These are phyloP conservation scores for Candida glaebosa DNA, from an alignment of 805 yeast genomes.

Conservation along the genomic window DNA sequence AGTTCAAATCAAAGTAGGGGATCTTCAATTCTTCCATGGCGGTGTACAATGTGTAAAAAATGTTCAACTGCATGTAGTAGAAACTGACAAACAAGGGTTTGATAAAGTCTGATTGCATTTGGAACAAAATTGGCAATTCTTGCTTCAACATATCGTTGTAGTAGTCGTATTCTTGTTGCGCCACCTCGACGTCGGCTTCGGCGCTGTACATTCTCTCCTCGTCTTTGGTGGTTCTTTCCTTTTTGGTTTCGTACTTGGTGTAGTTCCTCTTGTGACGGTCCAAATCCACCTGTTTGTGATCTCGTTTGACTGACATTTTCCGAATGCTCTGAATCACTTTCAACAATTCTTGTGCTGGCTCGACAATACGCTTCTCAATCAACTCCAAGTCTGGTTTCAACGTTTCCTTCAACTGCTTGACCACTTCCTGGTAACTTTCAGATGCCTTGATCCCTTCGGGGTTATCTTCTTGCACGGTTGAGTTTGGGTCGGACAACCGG, in stretches of 20 bases:
- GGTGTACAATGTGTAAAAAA: constrained; percentile 86
- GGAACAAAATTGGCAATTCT: constrained; percentile 85
- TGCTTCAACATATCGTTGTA: constrained; percentile 91
- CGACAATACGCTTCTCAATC: constrained; percentile 83
- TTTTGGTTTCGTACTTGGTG: constrained; percentile 73
- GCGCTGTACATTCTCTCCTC: constrained; percentile 88
- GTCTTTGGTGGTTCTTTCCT: constrained; percentile 81
- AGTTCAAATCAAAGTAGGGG: constrained; percentile 85
- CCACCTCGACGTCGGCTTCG: constrained; percentile 84
- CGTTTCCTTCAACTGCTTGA: constrained; percentile 77
- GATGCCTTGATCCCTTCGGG: constrained; percentile 96
- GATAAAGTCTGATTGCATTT: constrained; percentile 86
- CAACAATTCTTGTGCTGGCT: constrained; percentile 88
- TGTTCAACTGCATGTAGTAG: constrained; percentile 96
- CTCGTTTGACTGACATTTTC: constrained; percentile 93
- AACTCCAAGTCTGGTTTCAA: constrained; percentile 90
- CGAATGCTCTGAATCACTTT: constrained; percentile 78
- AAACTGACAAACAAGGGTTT: constrained; percentile 91
- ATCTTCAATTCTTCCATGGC: constrained; percentile 95
- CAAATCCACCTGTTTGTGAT: constrained; percentile 90
- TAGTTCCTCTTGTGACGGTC: constrained; percentile 76
- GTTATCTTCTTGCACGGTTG: constrained; percentile 84
- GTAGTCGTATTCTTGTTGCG: constrained; percentile 94
- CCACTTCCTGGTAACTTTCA: constrained; percentile 85
- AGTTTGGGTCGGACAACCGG: constrained; percentile 82